phyloP scores from a whole-genome alignment of 78 protist genomes.

The Dictyostelium intermedium region DNA sequence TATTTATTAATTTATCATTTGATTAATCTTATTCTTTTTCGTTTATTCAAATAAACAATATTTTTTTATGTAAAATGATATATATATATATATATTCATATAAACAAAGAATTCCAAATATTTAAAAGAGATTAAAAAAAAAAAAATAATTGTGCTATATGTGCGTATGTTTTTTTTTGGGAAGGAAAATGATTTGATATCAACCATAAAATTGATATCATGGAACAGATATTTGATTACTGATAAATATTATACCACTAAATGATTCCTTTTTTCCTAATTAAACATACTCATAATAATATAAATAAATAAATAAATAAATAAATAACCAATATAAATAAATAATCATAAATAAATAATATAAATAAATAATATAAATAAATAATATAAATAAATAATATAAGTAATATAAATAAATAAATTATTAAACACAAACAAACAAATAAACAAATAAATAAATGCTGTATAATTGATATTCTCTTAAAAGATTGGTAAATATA shows the following conservation, averaged over 20 bases:
- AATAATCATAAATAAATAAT: too few relatives aligned
- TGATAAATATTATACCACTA: background rate
- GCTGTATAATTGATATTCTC: too few relatives aligned
- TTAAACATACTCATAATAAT: background rate
- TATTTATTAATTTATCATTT: background rate
- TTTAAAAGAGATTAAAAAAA: background rate
- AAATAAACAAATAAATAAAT: too few relatives aligned
- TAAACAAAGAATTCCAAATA: background rate
- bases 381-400: too few relatives aligned
- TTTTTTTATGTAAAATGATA: background rate
- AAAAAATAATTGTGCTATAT: background rate
- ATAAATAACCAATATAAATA: too few relatives aligned
- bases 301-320: too few relatives aligned
- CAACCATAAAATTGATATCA: background rate
- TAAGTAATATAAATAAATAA: too few relatives aligned
- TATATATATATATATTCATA: background rate
- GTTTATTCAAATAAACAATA: background rate
- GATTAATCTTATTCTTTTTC: background rate
- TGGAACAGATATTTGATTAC: constrained; percentile 11
- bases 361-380: too few relatives aligned
- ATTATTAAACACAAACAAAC: too few relatives aligned
- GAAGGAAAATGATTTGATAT: background rate
- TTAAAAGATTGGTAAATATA: too few relatives aligned
- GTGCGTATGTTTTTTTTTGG: background rate
- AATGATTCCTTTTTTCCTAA: background rate